Evolutionary conservation across 257 asterid genomes (phyloP).

Genomic region (Rehmannia glutinosa): DNA sequence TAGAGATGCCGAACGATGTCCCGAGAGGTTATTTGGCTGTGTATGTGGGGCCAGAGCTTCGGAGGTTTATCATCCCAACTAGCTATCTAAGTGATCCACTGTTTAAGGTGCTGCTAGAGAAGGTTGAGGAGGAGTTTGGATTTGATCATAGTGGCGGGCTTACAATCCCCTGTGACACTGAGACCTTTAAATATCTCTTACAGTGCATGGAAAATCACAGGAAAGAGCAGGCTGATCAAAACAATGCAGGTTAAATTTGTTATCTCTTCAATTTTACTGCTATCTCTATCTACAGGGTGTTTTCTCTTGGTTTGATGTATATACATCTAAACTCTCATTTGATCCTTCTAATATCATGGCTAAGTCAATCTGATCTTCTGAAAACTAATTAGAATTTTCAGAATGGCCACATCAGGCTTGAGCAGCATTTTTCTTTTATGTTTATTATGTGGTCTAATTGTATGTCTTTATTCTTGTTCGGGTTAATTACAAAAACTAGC

Average conservation of each 20-base stretch:
- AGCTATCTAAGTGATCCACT: slow-evolving; percentile 54
- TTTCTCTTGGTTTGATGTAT: neutral
- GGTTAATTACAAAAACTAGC: too few species aligned
- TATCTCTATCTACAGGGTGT: neutral
- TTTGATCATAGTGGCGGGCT: slow-evolving; percentile 58
- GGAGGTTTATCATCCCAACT: slow-evolving; percentile 64
- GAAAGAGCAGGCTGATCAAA: slow-evolving; percentile 28
- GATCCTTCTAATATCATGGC: too few species aligned
- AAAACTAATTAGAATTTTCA: too few species aligned
- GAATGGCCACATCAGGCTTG: too few species aligned
- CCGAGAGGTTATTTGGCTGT: slow-evolving; percentile 60
- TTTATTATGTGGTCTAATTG: neutral
- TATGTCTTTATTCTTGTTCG: too few species aligned
- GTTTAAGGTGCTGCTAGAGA: slow-evolving; percentile 52
- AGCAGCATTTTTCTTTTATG: too few species aligned
- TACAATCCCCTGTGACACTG: slow-evolving; percentile 56
- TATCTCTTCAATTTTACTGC: neutral
- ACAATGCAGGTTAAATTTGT: slow-evolving; percentile 25
- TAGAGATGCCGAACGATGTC: slow-evolving; percentile 43
- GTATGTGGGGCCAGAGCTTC: slow-evolving; percentile 55
- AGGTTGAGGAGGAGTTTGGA: slow-evolving; percentile 72
- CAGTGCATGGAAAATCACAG: slow-evolving; percentile 58
- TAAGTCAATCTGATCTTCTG: too few species aligned
- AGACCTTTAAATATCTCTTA: slow-evolving; percentile 54
- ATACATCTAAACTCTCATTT: too few species aligned